A percentile compares a stretch with the other conserved stretches of the same genome.
Conservation (phyloP, 768 basidiomycete species). For the Rhodotorula babjevae region DNA sequence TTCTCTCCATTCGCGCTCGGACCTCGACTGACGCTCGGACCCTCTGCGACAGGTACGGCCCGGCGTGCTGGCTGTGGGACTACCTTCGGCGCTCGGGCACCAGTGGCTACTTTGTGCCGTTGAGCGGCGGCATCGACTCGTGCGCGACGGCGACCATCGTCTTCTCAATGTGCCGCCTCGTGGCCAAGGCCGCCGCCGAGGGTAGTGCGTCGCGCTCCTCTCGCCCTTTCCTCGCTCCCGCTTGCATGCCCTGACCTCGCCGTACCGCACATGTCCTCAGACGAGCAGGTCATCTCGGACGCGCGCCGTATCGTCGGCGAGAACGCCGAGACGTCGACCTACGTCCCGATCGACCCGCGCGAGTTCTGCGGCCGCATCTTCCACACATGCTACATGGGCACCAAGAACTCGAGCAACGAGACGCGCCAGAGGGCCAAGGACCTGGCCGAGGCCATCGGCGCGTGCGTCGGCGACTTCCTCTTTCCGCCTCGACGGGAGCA, state of each 20-base stretch:
- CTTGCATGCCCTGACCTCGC: background rate
- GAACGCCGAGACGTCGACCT: constrained; percentile 64
- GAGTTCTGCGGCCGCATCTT: constrained; percentile 85
- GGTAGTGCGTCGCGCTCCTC: constrained; percentile 50
- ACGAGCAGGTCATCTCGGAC: constrained; percentile 80
- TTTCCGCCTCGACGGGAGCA: no score
- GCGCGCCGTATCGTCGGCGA: constrained; percentile 85
- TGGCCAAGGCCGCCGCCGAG: constrained; percentile 73
- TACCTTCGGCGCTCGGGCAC: constrained; percentile 89
- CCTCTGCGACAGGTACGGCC: constrained; percentile 65
- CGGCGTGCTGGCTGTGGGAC: constrained; percentile 99
- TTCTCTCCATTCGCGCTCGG: background rate
- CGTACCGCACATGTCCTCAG: constrained; percentile 46
- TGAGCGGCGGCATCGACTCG: constrained; percentile 94
- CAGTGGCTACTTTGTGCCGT: constrained; percentile 89
- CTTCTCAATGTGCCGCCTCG: constrained; percentile 90
- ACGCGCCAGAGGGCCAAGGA: constrained; percentile 81
- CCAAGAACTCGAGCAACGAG: constrained; percentile 85
- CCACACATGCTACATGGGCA: constrained; percentile 99
- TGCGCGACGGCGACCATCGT: constrained; percentile 96
- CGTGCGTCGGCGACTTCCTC: constrained; percentile 52
- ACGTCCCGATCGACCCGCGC: constrained; percentile 76
- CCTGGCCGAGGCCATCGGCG: constrained; percentile 80
- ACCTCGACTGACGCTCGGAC: background rate
- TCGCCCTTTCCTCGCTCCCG: background rate